phyloP scores from a whole-genome alignment of 2,329 filamentous ascomycete genomes.

The Pseudogymnoascus sp. region DNA sequence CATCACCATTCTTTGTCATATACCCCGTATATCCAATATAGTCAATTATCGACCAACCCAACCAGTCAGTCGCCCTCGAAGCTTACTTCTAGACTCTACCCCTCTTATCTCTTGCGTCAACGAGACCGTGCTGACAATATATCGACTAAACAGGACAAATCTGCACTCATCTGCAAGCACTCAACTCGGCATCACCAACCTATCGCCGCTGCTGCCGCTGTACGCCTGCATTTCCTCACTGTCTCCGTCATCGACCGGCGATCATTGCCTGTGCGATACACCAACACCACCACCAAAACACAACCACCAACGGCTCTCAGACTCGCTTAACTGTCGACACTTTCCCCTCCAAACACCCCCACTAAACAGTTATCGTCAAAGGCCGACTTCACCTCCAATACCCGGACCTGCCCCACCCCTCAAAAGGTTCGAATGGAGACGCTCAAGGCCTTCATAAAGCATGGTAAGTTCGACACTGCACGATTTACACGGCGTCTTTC shows the following conservation, averaged over 20 bases:
- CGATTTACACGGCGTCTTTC: background rate
- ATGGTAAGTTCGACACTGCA: background rate
- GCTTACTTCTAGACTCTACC: background rate
- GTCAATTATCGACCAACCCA: background rate
- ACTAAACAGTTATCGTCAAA: slow-evolving; percentile 3
- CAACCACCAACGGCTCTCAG: background rate
- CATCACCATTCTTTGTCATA: background rate
- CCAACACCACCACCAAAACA: background rate
- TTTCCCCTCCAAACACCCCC: background rate
- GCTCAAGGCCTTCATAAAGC: slow-evolving; percentile 11
- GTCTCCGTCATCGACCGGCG: slow-evolving; percentile 5
- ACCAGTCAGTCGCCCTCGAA: background rate
- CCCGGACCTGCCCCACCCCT: background rate
- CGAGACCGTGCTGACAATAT: background rate
- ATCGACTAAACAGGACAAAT: background rate
- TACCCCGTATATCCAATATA: background rate
- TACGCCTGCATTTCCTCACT: background rate
- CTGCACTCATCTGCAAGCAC: background rate
- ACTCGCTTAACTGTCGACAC: background rate
- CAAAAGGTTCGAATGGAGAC: slow-evolving; percentile 9
- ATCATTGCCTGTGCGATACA: slow-evolving; percentile 3
- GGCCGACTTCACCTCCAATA: slow-evolving; percentile 1
- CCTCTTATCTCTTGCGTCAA: background rate
- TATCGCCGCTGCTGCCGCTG: background rate
- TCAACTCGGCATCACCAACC: background rate